Evolutionary conservation across 768 basidiomycete genomes (phyloP), one percentile per base, ranked within the genome.

Genomic region (Agrocybe chaxingu): DNA sequence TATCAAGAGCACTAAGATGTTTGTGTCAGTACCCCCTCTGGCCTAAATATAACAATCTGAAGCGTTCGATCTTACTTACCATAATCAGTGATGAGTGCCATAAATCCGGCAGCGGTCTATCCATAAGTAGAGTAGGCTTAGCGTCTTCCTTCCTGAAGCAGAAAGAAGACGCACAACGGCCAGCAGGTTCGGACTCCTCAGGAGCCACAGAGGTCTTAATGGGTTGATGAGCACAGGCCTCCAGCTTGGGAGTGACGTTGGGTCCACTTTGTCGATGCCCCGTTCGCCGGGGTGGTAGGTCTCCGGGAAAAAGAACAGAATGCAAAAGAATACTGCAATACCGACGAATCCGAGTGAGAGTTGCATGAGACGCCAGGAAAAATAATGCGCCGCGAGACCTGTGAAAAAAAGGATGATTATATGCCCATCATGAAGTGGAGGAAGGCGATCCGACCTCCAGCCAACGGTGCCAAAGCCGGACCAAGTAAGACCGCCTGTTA

Each of bases 331-430:
- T 2, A 71, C 68, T 1, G 72, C 6, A 0, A 78, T 30, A 2
- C 76, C 77, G 32, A 67, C 63, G 0, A 69, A 33, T 3, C 75
- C 77, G 0, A 88, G 53, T 0, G 56, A 58, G 7, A 65, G 56
- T 56, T 89, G 85, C 60, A 85, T 75, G 3, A 73, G 51, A 0
- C 87, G 77, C 86, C 87, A 89, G 0, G 86, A 86, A 34, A 75
- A 73, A 53, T 84, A 86, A 50, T 85, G 71, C 0, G 86, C 74
- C 0, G 76, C 70, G 13, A 75, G 44, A 10, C 82, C 81, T 79
- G 51, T 24, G 32, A 36, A 30, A 13, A 36, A 29, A 16, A 11
- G 7, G 4, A 19, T n/a, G 3, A 45, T 41, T 3, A 41, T 11
- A 13, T 12, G 12, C 24, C 16, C 24, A 8, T 32, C 3, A 43